These are phyloP conservation scores for Paramecium octaurelia DNA, from an alignment of 73 alveolate species.

Conservation along the genomic window DNA sequence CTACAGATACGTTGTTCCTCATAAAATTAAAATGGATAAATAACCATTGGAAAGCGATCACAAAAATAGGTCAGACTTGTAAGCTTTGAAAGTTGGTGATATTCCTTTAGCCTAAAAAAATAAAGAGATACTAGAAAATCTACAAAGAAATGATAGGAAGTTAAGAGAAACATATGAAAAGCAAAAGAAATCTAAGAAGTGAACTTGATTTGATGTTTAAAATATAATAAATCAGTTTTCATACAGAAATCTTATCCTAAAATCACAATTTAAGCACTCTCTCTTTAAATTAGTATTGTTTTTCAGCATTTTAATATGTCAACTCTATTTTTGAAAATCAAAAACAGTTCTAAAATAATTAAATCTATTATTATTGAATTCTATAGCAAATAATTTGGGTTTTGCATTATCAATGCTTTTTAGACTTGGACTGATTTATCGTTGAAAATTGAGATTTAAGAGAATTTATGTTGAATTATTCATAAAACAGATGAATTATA, in stretches of 20 bases:
- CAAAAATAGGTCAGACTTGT: conserved; percentile 39
- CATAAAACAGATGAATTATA: too few species aligned
- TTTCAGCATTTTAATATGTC: too few species aligned
- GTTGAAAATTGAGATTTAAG: too few species aligned
- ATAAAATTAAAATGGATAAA: conserved; percentile 68
- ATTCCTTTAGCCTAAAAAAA: conserved; percentile 78
- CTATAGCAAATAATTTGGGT: too few species aligned
- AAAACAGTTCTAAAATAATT: too few species aligned
- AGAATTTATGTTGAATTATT: too few species aligned
- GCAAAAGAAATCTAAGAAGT: not conserved
- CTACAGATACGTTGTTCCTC: conserved; percentile 70
- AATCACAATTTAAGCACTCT: too few species aligned
- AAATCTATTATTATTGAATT: too few species aligned
- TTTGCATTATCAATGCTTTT: too few species aligned
- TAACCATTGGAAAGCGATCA: conserved; percentile 69
- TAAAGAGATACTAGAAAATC: conserved; percentile 79
- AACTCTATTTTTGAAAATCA: too few species aligned
- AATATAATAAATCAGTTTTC: not conserved
- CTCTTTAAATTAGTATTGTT: not conserved
- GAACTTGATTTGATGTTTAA: not conserved
- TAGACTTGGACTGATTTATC: too few species aligned
- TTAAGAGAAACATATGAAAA: conserved; percentile 49
- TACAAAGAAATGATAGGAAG: conserved; percentile 58
- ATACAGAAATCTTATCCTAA: not conserved
- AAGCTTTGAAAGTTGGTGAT: conserved; percentile 72